Conservation (phyloP, 495 filamentous ascomycete species). For the Talaromyces nanjingensis region DNA sequence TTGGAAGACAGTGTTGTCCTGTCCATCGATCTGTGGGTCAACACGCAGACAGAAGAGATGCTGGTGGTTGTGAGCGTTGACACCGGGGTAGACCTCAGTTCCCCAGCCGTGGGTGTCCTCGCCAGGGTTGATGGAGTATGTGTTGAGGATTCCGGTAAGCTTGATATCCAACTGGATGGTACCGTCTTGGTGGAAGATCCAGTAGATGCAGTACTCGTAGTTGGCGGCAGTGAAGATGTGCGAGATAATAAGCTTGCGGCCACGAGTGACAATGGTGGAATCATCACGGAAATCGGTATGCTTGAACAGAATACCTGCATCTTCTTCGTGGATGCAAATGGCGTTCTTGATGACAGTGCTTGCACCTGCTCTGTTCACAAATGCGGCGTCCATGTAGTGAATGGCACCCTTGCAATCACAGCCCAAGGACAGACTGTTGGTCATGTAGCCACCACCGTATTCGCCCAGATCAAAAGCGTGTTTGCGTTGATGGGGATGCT, state of each 20-base stretch:
- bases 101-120: slow-evolving; percentile 89
- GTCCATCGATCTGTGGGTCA: slow-evolving; percentile 85
- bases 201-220: slow-evolving; percentile 94
- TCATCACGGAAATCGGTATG: slow-evolving; percentile 94
- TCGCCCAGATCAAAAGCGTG: slow-evolving; percentile 94
- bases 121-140: slow-evolving; percentile 74
- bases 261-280: slow-evolving; percentile 78
- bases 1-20: slow-evolving; percentile 79
- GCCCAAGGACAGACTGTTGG: slow-evolving; percentile 79
- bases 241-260: slow-evolving; percentile 79
- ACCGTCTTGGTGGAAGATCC: slow-evolving; percentile 91
- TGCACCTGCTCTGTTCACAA: slow-evolving; percentile 74
- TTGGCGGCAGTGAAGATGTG: slow-evolving; percentile 96
- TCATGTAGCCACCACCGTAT: slow-evolving; percentile 94
- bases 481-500: slow-evolving; percentile 87
- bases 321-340: slow-evolving; percentile 96
- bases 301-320: slow-evolving; percentile 90
- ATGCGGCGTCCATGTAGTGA: slow-evolving; percentile 81
- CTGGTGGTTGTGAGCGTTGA: slow-evolving; percentile 80
- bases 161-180: slow-evolving; percentile 94
- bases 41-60: slow-evolving; percentile 91
- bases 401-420: slow-evolving; percentile 96
- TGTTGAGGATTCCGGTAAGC: slow-evolving; percentile 92
- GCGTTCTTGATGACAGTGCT: slow-evolving; percentile 84
- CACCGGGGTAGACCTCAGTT: slow-evolving; percentile 86